Evolutionary conservation across 192 early-diverging fungal species (phyloP), one percentile per base, ranked within the genome.

Genomic region (Entophlyctis luteolus): DNA sequence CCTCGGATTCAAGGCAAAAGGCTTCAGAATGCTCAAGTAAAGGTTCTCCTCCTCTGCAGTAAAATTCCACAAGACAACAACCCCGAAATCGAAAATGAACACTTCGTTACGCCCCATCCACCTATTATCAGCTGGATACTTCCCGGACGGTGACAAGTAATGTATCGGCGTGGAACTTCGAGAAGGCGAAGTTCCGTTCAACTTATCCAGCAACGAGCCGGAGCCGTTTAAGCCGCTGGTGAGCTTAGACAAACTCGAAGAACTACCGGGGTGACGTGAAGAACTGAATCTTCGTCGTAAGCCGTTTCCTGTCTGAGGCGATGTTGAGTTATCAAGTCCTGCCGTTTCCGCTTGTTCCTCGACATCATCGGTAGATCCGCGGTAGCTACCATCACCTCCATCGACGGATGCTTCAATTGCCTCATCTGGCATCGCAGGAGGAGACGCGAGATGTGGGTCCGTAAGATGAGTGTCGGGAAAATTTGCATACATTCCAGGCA

Each of bases 81-180:
- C 77, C 16, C 81, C 81, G 55, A 81, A 83, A 52, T 83, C 81
- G 60, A 83, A 83, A 12, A 83, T 31, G 72, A 78, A 83, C 28
- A 83, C 72, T 55, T 82, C 81, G 14, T 77, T 73, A 20, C 77
- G 69, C 14, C 63, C 25, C 74, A 79, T 78, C 76, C 79, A 80
- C 35, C 55, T 34, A 47, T 27, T 25, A 37, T 71, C 63, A 0
- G 27, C 48, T 65, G 28, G 34, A 20, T 8, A 27, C 10, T 12
- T 54, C 10, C 12, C 10, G 10, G 52, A 8, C n/a, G 16, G 10
- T 12, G 20, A 18, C 10, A 37, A 31, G 12, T 12, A n/a, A 46
- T n/a, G 42, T 12, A n/a, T 12, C 42, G 12, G 14, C 42, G 8
- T 53, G 22, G n/a, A n/a, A n/a, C n/a, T n/a, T n/a, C n/a, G n/a